Evolutionary conservation across 306 rosid genomes (phyloP), one percentile per base, ranked within the genome.

Genomic region (Lathyrus tuberosus): DNA sequence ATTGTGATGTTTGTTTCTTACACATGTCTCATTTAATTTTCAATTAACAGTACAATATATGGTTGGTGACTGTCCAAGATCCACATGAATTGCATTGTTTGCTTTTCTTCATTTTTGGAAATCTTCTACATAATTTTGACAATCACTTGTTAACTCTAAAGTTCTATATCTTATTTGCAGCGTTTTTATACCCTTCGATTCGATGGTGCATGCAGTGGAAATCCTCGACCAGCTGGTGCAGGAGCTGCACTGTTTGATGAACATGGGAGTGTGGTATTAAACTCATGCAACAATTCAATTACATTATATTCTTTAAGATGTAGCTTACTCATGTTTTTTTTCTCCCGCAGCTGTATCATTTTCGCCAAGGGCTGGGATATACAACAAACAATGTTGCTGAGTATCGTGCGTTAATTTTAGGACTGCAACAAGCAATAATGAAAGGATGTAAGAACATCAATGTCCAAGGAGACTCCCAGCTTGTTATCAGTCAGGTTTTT

Each of bases 221-320:
- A 90, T 85, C 98, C 97, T 80, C 97, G 98, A 73, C 84, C 62
- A 18, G 80, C 97, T 70, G 97, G 98, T 62, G 96, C 98, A 17
- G 98, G 97, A 74, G 97, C 94, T 75, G 77, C 88, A 59, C 78
- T 94, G 52, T 85, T 86, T 56, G 78, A 92, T 61, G 86, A 67
- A 71, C 86, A 90, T 60, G 49, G 67, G 69, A 79, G 77, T 60
- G 54, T 44, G 85, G 98, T 90, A 72, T 68, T 59, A 33, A 37
- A 31, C 72, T 13, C 16, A 16, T 37, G 14, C 44, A 16, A 9
- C 13, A 11, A 22, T 62, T 76, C 42, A 5, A 42, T 72, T 24
- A 9, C 10, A 10, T 12, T 18, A 53, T 28, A 28, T 57, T 57
- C 4, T 28, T 54, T 11, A 6, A 54, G 49, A 68, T 59, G 5